A percentile compares a stretch with the other conserved stretches of the same genome.
These are phyloP conservation scores for Magnolia changhungtana DNA, from an alignment of 164 flowering plant genomes.

Conservation along the genomic window DNA sequence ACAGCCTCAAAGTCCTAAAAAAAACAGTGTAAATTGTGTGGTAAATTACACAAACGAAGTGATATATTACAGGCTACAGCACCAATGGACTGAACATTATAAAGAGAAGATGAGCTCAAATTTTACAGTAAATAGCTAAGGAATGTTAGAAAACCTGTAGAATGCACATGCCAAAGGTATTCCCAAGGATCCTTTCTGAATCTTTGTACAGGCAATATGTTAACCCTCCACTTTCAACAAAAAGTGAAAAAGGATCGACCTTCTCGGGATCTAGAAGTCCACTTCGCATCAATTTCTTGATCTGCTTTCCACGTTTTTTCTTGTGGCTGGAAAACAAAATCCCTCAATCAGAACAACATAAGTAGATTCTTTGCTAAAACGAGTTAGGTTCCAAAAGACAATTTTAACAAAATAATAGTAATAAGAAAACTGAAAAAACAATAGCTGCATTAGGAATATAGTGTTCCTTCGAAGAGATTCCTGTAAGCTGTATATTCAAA, in stretches of 20 bases:
- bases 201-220: constrained; percentile 87
- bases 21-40: background rate
- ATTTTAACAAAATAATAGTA: background rate
- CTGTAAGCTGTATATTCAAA: background rate
- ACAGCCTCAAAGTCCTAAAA: constrained; percentile 92
- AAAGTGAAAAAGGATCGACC: constrained; percentile 76
- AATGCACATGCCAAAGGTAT: constrained; percentile 94
- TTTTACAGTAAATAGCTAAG: background rate
- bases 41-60: background rate
- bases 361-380: background rate
- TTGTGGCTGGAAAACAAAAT: constrained; percentile 54
- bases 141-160: constrained; percentile 58
- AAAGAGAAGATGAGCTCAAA: background rate
- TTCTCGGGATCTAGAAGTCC: constrained; percentile 80
- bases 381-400: background rate
- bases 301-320: constrained; percentile 77
- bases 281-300: constrained; percentile 60
- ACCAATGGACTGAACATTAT: background rate
- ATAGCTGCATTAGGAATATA: background rate
- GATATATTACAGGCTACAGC: background rate
- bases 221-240: constrained; percentile 67
- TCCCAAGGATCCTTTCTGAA: constrained; percentile 90
- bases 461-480: background rate
- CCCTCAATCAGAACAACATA: background rate
- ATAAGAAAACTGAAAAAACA: background rate